A percentile compares a stretch with the other conserved stretches of the same genome.
Evolutionary conservation across 495 filamentous ascomycete species (phyloP).

Genomic region (Terfezia boudieri): DNA sequence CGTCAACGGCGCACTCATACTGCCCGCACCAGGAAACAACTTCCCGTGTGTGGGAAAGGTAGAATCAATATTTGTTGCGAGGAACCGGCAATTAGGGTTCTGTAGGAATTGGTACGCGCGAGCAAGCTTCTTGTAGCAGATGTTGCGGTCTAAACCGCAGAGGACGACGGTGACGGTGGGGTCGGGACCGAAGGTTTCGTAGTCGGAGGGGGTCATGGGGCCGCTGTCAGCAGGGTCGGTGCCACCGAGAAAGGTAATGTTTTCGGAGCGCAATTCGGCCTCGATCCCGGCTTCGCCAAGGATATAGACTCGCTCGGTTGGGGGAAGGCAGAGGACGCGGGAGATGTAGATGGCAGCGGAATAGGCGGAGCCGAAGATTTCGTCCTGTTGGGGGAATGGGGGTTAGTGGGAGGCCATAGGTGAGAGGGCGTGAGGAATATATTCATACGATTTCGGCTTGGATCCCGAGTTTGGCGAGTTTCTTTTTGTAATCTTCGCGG

Average conservation of each 20-base stretch:
- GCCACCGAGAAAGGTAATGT: conserved; percentile 62
- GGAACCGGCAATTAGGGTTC: conserved; percentile 57
- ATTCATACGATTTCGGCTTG: conserved; percentile 29
- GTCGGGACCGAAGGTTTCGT: conserved; percentile 55
- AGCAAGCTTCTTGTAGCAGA: conserved; percentile 81
- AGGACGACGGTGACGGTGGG: conserved; percentile 77
- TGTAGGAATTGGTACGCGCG: conserved; percentile 67
- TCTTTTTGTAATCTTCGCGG: conserved; percentile 73
- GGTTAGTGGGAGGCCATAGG: neutral
- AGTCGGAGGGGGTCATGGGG: conserved; percentile 59
- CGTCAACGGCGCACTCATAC: conserved; percentile 53
- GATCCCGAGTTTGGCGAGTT: conserved; percentile 64
- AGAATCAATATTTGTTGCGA: conserved; percentile 80
- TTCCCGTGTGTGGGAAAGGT: conserved; percentile 58
- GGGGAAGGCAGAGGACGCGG: conserved; percentile 56
- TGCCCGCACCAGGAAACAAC: conserved; percentile 81
- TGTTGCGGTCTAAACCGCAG: conserved; percentile 69
- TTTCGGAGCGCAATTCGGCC: conserved; percentile 56
- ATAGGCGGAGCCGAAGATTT: conserved; percentile 92
- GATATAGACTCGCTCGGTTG: conserved; percentile 80
- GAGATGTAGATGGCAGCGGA: conserved; percentile 90
- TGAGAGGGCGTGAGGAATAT: neutral
- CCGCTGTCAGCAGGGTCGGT: conserved; percentile 60
- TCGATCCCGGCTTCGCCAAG: conserved; percentile 84
- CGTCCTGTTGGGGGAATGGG: conserved; percentile 28